These are phyloP conservation scores for Dendryphion nanum DNA, from an alignment of 2,329 filamentous ascomycete species.

Conservation along the genomic window DNA sequence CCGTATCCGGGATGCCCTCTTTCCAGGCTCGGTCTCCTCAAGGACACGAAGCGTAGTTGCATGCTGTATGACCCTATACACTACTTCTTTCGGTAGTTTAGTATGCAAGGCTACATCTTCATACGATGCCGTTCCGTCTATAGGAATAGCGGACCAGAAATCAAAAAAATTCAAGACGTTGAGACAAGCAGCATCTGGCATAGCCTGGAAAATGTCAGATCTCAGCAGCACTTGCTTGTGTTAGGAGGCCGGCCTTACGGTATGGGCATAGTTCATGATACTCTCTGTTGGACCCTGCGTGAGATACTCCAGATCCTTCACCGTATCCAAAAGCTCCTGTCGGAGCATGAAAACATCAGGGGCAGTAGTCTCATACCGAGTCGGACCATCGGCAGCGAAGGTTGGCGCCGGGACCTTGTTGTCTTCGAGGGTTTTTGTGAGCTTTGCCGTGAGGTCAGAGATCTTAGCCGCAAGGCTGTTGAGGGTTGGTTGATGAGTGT, in stretches of 20 bases:
- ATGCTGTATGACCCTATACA: conserved; percentile 34
- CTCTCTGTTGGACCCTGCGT: conserved; percentile 52
- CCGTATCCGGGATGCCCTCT: conserved; percentile 12
- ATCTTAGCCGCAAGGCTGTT: conserved; percentile 47
- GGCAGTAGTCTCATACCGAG: conserved; percentile 41
- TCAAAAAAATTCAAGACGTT: conserved; percentile 54
- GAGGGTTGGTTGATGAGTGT: no score
- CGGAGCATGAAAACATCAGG: conserved; percentile 46
- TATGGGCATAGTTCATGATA: conserved; percentile 46
- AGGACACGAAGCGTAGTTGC: conserved; percentile 39
- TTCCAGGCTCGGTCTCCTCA: conserved; percentile 15
- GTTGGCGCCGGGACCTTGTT: conserved; percentile 45
- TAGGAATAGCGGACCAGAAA: conserved; percentile 53
- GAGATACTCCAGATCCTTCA: conserved; percentile 49
- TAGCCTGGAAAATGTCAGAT: no score
- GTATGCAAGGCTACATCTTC: conserved; percentile 26
- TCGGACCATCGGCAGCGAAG: conserved; percentile 46
- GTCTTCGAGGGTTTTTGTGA: conserved; percentile 43
- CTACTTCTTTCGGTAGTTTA: conserved; percentile 23
- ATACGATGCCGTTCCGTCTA: conserved; percentile 45
- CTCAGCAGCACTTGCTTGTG: no score
- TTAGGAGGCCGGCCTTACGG: no score
- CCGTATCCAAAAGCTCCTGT: conserved; percentile 46
- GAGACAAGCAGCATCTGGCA: conserved; percentile 46
- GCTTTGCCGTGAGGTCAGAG: conserved; percentile 43